phyloP scores from a whole-genome alignment of 83 land plant species.

The Picea mariana region DNA sequence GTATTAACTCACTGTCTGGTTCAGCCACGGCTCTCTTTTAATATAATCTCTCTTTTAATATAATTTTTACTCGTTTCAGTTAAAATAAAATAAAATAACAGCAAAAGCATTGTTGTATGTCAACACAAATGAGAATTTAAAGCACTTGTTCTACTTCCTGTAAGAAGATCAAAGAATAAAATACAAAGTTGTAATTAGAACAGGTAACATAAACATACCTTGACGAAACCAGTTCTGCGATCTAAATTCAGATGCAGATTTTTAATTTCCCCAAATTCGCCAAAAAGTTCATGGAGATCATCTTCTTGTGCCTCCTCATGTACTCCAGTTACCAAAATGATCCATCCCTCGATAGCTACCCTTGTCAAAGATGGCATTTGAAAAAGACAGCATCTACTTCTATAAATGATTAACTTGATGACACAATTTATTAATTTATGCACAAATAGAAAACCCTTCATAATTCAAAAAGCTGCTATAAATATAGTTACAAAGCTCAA shows the following conservation, averaged over 20 bases:
- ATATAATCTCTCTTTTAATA: too few species aligned
- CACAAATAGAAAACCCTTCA: neutral
- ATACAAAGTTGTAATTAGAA: too few species aligned
- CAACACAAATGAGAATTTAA: too few species aligned
- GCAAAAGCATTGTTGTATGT: too few species aligned
- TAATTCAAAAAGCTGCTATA: neutral
- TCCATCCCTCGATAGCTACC: conserved; percentile 98
- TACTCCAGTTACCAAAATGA: conserved; percentile 93
- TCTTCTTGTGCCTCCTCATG: conserved; percentile 99
- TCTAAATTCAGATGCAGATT: conserved; percentile 97
- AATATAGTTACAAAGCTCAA: too few species aligned
- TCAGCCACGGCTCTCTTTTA: too few species aligned
- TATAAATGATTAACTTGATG: conserved; percentile 1
- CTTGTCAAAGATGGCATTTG: neutral
- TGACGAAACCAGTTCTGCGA: conserved; percentile 97
- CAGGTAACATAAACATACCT: conserved; percentile 46
- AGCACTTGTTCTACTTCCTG: too few species aligned
- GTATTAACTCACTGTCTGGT: too few species aligned
- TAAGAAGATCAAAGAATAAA: too few species aligned
- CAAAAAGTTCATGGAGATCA: conserved; percentile 84
- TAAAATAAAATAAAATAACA: too few species aligned
- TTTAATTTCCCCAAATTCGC: conserved; percentile 92
- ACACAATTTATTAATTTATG: neutral
- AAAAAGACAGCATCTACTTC: neutral
- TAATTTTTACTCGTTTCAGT: too few species aligned